Percentiles rank a stretch among this genome's conserved stretches.
Conservation (phyloP, 257 asterid species). For the Nicotiana noctiflora region DNA sequence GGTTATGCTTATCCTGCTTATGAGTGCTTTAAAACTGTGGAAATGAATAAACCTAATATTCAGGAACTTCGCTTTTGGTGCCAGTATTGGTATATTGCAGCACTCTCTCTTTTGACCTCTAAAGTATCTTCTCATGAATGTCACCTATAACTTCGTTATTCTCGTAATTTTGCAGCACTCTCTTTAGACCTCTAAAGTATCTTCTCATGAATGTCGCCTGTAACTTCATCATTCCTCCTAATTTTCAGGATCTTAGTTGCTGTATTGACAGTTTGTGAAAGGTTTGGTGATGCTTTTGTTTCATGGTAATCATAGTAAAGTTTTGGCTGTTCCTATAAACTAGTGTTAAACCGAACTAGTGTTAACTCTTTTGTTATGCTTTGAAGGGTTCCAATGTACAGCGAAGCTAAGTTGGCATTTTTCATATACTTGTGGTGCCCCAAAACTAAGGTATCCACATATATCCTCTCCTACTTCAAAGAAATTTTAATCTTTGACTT, state of each 20-base stretch:
- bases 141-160: not conserved
- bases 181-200: too few relatives aligned
- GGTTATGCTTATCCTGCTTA: too few relatives aligned
- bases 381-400: constrained; percentile 14
- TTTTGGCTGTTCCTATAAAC: not conserved
- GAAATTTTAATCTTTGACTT: not conserved
- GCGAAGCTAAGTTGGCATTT: too few relatives aligned
- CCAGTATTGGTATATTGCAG: constrained; percentile 15
- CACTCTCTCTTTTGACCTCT: not conserved
- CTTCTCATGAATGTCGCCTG: not conserved
- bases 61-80: too few relatives aligned
- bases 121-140: not conserved
- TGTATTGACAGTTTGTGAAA: too few relatives aligned
- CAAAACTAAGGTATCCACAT: not conserved
- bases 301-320: constrained; percentile 13
- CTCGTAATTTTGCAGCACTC: not conserved
- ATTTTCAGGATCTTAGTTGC: constrained; percentile 14
- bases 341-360: not conserved
- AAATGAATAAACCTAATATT: too few relatives aligned
- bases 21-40: too few relatives aligned
- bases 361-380: not conserved
- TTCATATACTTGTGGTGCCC: too few relatives aligned
- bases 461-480: not conserved
- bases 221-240: not conserved
- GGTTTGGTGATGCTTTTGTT: too few relatives aligned